These are phyloP conservation scores for Magnaporthiopsis poae DNA, from an alignment of 2,329 filamentous ascomycete species.

Conservation along the genomic window DNA sequence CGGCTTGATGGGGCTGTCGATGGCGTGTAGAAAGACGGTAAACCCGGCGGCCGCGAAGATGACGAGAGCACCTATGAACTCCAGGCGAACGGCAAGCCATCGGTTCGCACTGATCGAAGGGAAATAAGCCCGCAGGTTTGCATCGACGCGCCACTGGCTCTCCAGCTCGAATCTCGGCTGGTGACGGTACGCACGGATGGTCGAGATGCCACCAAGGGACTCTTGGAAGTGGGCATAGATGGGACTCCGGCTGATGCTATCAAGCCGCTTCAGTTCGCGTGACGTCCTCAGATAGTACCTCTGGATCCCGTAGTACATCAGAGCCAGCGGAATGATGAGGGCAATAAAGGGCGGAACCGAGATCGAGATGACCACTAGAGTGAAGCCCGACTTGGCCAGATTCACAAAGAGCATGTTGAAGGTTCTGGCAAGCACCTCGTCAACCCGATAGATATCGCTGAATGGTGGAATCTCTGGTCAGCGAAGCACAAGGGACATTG, in stretches of 20 bases:
- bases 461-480: conserved; percentile 1
- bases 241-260: conserved; percentile 89
- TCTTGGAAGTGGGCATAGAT: conserved; percentile 99
- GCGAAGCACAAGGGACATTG: neutral
- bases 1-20: conserved; percentile 45
- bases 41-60: conserved; percentile 81
- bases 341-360: conserved; percentile 71
- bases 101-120: conserved; percentile 88
- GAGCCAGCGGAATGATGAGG: conserved; percentile 69
- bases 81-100: conserved; percentile 88
- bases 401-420: conserved; percentile 96
- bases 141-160: conserved; percentile 95
- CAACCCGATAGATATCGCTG: conserved; percentile 69
- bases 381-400: conserved; percentile 66
- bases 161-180: conserved; percentile 78
- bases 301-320: conserved; percentile 85
- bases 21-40: conserved; percentile 66
- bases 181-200: conserved; percentile 89
- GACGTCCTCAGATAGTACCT: conserved; percentile 95
- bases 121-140: conserved; percentile 88
- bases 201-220: conserved; percentile 84
- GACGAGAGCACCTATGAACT: conserved; percentile 90
- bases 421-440: conserved; percentile 87
- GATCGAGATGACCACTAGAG: conserved; percentile 72
- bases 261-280: conserved; percentile 87